Percentiles rank a stretch among this genome's conserved stretches.
These are phyloP conservation scores for Conoideocrella luteorostrata DNA, from an alignment of 2,329 filamentous ascomycete species.

Conservation along the genomic window DNA sequence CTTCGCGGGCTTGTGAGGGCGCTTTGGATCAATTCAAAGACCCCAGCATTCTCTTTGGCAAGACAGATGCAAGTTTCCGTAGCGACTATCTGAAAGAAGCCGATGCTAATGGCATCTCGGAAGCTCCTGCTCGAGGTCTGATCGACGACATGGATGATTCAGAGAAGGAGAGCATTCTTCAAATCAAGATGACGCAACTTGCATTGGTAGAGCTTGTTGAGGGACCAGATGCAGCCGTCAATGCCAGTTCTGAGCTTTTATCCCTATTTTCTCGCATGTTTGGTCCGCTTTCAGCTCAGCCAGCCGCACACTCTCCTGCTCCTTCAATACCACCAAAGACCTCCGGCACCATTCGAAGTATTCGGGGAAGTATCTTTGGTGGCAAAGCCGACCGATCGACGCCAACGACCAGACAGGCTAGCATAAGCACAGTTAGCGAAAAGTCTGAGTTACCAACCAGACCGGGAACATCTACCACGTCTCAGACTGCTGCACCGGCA, in stretches of 20 bases:
- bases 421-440: slow-evolving; percentile 27
- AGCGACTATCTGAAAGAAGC: slow-evolving; percentile 62
- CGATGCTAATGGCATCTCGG: slow-evolving; percentile 23
- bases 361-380: slow-evolving; percentile 75
- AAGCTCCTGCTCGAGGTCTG: slow-evolving; percentile 37
- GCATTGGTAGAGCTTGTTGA: slow-evolving; percentile 76
- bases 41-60: slow-evolving; percentile 62
- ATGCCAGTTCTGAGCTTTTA: slow-evolving; percentile 78
- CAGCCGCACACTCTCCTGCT: slow-evolving; percentile 33
- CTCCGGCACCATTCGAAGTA: slow-evolving; percentile 62
- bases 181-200: slow-evolving; percentile 93
- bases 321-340: slow-evolving; percentile 59
- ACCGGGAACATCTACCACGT: slow-evolving; percentile 39
- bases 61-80: slow-evolving; percentile 47
- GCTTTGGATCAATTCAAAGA: slow-evolving; percentile 86
- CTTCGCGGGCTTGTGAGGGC: slow-evolving; percentile 77
- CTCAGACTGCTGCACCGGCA: slow-evolving; percentile 48
- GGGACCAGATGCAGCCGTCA: slow-evolving; percentile 78
- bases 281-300: slow-evolving; percentile 45
- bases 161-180: slow-evolving; percentile 82
- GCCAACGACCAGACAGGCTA: slow-evolving; percentile 35
- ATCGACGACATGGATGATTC: slow-evolving; percentile 75
- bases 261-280: slow-evolving; percentile 78
- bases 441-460: slow-evolving; percentile 25
- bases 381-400: slow-evolving; percentile 40